These are phyloP conservation scores for Blechomonas ayalai DNA, from an alignment of 208 protist species.

Conservation along the genomic window DNA sequence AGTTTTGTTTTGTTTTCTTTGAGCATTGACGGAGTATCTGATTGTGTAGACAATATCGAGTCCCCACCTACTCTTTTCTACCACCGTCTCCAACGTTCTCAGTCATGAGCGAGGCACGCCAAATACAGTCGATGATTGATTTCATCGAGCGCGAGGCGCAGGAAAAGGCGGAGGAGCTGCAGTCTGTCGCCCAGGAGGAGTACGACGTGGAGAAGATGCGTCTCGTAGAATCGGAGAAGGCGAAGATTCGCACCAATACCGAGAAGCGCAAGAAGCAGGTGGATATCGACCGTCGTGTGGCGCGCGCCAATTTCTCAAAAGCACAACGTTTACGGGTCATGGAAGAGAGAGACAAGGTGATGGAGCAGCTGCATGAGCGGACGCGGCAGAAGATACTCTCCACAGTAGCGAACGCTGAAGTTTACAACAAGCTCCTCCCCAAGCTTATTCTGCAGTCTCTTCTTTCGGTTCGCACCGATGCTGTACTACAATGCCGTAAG, in stretches of 20 bases:
- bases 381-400: conserved; percentile 49
- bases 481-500: conserved; percentile 57
- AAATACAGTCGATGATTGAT: conserved; percentile 92
- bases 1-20: conserved; percentile 5
- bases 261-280: conserved; percentile 83
- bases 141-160: conserved; percentile 91
- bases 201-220: conserved; percentile 89
- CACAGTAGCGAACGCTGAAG: conserved; percentile 37
- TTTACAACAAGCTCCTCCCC: conserved; percentile 60
- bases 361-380: conserved; percentile 70
- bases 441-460: conserved; percentile 70
- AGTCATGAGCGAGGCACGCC: conserved; percentile 81
- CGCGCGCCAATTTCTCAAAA: conserved; percentile 82
- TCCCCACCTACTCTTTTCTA: too few relatives aligned
- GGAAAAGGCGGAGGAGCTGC: conserved; percentile 86
- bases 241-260: conserved; percentile 60
- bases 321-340: conserved; percentile 74
- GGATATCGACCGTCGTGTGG: conserved; percentile 76
- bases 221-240: conserved; percentile 79
- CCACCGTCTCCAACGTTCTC: too few relatives aligned
- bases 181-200: conserved; percentile 85
- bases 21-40: too few relatives aligned
- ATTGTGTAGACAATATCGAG: too few relatives aligned
- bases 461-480: conserved; percentile 61
- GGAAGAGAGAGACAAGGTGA: conserved; percentile 67